phyloP scores from a whole-genome alignment of 2,329 filamentous ascomycete species.

The Colletotrichum coccodes region DNA sequence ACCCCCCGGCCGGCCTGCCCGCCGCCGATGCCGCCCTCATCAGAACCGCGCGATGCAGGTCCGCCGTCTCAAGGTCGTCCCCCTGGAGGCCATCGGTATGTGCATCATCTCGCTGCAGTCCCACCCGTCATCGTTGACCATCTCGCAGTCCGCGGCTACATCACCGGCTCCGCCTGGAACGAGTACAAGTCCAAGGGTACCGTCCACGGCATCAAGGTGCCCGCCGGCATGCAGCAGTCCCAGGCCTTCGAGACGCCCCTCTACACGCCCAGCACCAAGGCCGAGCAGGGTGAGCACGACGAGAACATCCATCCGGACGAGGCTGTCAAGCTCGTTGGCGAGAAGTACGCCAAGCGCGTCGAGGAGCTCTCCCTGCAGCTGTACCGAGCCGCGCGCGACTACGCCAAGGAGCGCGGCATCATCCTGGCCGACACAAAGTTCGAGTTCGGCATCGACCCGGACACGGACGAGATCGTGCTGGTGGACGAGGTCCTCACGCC shows the following conservation, averaged over 20 bases:
- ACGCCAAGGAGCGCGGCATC: slow-evolving; percentile 74
- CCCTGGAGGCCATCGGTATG: slow-evolving; percentile 76
- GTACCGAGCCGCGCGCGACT: slow-evolving; percentile 70
- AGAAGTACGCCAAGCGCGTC: slow-evolving; percentile 71
- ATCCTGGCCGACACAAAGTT: slow-evolving; percentile 75
- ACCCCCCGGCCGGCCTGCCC: slow-evolving; percentile 46
- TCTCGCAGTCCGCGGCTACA: slow-evolving; percentile 78
- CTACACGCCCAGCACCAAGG: slow-evolving; percentile 86
- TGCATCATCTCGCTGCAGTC: slow-evolving; percentile 4
- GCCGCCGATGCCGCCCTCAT: slow-evolving; percentile 61
- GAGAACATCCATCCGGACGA: slow-evolving; percentile 84
- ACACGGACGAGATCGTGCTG: slow-evolving; percentile 74
- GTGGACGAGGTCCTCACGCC: slow-evolving; percentile 89
- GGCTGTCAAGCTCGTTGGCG: slow-evolving; percentile 72
- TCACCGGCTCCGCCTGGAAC: slow-evolving; percentile 85
- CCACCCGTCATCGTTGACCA: background rate
- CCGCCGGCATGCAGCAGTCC: slow-evolving; percentile 75
- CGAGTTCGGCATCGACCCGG: slow-evolving; percentile 75
- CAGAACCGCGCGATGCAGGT: slow-evolving; percentile 80
- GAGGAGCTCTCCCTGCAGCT: slow-evolving; percentile 72
- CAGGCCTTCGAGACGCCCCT: slow-evolving; percentile 74
- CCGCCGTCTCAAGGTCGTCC: slow-evolving; percentile 77
- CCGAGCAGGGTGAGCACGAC: slow-evolving; percentile 79
- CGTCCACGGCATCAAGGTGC: slow-evolving; percentile 80
- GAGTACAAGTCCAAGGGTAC: slow-evolving; percentile 80